A percentile compares a stretch with the other conserved stretches of the same genome.
Conservation (phyloP, 805 yeast species). For the Limtongia smithiae region DNA sequence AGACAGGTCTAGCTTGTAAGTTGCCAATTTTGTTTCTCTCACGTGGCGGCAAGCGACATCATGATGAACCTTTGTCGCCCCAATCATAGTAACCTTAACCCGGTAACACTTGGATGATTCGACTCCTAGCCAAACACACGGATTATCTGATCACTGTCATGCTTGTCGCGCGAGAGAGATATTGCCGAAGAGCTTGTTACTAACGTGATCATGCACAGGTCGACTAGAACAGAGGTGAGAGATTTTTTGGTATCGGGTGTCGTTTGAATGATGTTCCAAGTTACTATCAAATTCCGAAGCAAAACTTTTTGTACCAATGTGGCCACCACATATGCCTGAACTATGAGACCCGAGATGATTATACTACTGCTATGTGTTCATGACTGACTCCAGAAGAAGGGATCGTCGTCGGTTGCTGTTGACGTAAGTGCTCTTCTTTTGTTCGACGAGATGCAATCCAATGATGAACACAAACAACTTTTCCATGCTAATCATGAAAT, state of each 20-base stretch:
- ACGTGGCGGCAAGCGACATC: too few relatives aligned
- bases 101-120: slow-evolving; percentile 27
- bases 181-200: too few relatives aligned
- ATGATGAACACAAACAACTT: slow-evolving; percentile 24
- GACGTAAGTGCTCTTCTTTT: neutral
- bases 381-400: too few relatives aligned
- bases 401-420: neutral
- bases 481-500: slow-evolving; percentile 32
- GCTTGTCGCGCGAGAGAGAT: neutral
- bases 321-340: too few relatives aligned
- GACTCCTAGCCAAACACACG: slow-evolving; percentile 30
- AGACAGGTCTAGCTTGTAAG: too few relatives aligned
- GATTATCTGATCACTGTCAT: slow-evolving; percentile 13
- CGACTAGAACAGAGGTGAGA: too few relatives aligned
- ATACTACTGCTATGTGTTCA: too few relatives aligned
- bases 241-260: neutral
- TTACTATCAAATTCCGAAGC: slow-evolving; percentile 25
- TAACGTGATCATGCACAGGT: too few relatives aligned
- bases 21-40: too few relatives aligned
- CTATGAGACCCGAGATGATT: too few relatives aligned
- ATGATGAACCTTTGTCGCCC: slow-evolving; percentile 31
- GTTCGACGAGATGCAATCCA: neutral
- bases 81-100: slow-evolving; percentile 28
- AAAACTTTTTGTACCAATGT: slow-evolving; percentile 5
- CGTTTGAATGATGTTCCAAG: slow-evolving; percentile 5